Percentiles rank a stretch among this genome's conserved stretches.
These are phyloP conservation scores for Murraya koenigii DNA, from an alignment of 345 rosid genomes.

Conservation along the genomic window DNA sequence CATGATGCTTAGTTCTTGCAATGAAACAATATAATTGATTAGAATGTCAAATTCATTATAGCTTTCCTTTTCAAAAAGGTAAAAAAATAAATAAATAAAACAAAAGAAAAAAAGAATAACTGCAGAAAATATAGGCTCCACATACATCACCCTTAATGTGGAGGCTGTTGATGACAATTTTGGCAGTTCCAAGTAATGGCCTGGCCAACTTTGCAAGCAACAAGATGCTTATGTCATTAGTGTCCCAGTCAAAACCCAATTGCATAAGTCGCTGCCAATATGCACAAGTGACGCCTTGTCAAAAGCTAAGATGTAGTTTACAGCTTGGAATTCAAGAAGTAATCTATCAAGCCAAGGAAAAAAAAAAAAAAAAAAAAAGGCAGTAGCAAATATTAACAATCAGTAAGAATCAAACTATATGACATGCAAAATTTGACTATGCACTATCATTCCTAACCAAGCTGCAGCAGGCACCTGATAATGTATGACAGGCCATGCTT, in stretches of 20 bases:
- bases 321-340: not conserved
- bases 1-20: not conserved
- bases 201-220: conserved; percentile 81
- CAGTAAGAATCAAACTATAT: not conserved
- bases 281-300: conserved; percentile 3
- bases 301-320: conserved; percentile 9
- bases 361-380: not conserved
- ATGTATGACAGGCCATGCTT: not conserved
- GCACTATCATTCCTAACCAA: not conserved
- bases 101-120: not conserved
- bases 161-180: conserved; percentile 86
- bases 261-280: conserved; percentile 66
- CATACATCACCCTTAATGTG: conserved; percentile 96
- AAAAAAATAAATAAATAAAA: not conserved
- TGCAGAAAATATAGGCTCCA: conserved; percentile 9
- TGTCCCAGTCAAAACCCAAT: conserved; percentile 85
- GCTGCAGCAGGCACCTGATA: conserved; percentile 8
- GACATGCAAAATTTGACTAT: not conserved
- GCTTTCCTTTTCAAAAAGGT: not conserved
- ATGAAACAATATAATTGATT: not conserved
- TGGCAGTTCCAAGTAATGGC: conserved; percentile 83
- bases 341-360: conserved; percentile 5
- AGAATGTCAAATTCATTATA: not conserved
- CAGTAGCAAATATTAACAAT: not conserved
- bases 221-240: conserved; percentile 77